phyloP scores from a whole-genome alignment of 1,139 yeast species.

The Candida frijolesensis region DNA sequence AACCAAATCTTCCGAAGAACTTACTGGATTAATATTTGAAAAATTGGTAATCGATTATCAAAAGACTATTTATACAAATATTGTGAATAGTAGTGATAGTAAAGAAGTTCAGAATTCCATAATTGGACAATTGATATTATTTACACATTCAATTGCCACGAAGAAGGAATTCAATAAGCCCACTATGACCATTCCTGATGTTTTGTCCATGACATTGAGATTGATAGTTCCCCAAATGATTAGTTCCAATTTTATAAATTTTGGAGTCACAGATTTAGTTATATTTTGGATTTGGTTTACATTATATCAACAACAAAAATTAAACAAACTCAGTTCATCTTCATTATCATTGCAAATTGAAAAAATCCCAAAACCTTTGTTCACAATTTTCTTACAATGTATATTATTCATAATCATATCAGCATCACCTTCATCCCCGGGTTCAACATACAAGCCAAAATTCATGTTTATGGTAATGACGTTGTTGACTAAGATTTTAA shows the following conservation, averaged over 20 bases:
- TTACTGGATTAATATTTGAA: conserved; percentile 36
- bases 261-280: conserved; percentile 31
- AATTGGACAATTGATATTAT: conserved; percentile 33
- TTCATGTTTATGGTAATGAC: conserved; percentile 43
- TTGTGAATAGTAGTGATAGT: conserved; percentile 29
- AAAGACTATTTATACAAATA: conserved; percentile 26
- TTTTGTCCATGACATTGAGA: conserved; percentile 35
- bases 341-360: conserved; percentile 28
- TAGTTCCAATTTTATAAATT: conserved; percentile 24
- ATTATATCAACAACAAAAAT: conserved; percentile 23
- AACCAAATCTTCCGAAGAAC: conserved; percentile 23
- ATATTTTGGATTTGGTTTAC: conserved; percentile 47
- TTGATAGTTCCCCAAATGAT: conserved; percentile 41
- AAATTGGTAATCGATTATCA: conserved; percentile 38
- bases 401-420: conserved; percentile 28
- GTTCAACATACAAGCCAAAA: conserved; percentile 8
- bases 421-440: conserved; percentile 12
- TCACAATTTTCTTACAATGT: conserved; percentile 37
- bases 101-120: conserved; percentile 31
- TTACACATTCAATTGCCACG: conserved; percentile 25
- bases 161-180: conserved; percentile 19
- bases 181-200: conserved; percentile 33
- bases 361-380: conserved; percentile 30
- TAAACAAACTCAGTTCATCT: not conserved
- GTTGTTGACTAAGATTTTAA: conserved; percentile 56